Evolutionary conservation across 116 monocot genomes (phyloP), one percentile per base, ranked within the genome.

Genomic region (Trichopus zeylanicus): DNA sequence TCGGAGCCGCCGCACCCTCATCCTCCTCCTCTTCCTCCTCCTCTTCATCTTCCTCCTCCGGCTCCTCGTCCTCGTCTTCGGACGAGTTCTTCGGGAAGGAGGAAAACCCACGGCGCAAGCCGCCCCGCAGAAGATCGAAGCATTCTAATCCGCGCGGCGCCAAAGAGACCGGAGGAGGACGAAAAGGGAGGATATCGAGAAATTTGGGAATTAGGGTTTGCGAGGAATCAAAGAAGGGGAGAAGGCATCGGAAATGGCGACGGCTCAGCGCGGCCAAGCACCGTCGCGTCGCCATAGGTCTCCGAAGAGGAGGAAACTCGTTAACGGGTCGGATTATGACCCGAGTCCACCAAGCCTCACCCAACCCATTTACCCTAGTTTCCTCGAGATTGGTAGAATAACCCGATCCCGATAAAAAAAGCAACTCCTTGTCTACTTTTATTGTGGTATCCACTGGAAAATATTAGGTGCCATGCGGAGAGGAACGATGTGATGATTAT

Each of bases 251-350:
- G 61, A 68, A 52, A 21, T 42, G 42, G 42, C 63, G 77, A 67
- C 74, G 82, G 30, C 63, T 24, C 24, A 81, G 70, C 23, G 81
- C 33, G 26, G 56, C 66, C 46, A 83, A 35, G 65, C 58, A 65
- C 16, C 83, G 76, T 54, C 82, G 67, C 38, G 46, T 59, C 53
- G 77, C 80, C 77, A 76, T 75, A 7, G 51, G 18, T 26, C 58
- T n/a, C 26, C 42, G 3, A n/a, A n/a, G 42, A 42, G 42, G 42
- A n/a, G n/a, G n/a, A n/a, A n/a, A n/a, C n/a, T n/a, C n/a, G n/a
- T n/a, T n/a, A n/a, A n/a, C n/a, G n/a, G n/a, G n/a, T n/a, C n/a
- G n/a, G n/a, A n/a, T n/a, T n/a, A n/a, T n/a, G n/a, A n/a, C n/a
- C n/a, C n/a, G n/a, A n/a, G n/a, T n/a, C n/a, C n/a, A n/a, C n/a